These are phyloP conservation scores for Panicum hallii DNA, from an alignment of 202 grass and related monocot genomes.

Conservation along the genomic window DNA sequence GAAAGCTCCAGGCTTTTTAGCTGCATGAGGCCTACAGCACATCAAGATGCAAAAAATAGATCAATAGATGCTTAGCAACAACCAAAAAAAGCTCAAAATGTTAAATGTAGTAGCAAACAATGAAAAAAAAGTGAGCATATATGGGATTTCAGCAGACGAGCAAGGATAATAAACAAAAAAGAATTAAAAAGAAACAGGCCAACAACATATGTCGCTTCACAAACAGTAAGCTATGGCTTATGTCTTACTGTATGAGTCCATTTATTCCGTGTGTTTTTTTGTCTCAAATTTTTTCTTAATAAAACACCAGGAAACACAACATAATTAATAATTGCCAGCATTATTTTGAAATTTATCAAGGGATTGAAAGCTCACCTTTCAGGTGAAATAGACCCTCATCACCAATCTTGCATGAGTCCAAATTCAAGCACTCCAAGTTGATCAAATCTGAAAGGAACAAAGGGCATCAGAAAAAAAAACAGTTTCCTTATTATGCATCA, in stretches of 20 bases:
- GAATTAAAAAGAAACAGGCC: neutral
- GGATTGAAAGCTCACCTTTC: slow-evolving; percentile 62
- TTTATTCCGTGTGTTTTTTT: neutral
- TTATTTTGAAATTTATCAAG: neutral
- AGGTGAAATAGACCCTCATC: slow-evolving; percentile 75
- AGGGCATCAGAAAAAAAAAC: slow-evolving; percentile 24
- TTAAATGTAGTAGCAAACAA: neutral
- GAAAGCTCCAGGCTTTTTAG: slow-evolving; percentile 87
- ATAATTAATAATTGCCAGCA: neutral
- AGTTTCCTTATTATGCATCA: neutral
- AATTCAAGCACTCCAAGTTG: slow-evolving; percentile 89
- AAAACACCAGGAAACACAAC: neutral
- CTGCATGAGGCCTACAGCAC: slow-evolving; percentile 67
- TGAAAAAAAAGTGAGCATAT: neutral
- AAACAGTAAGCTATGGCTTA: slow-evolving; percentile 9
- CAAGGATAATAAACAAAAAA: neutral
- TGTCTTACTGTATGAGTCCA: neutral
- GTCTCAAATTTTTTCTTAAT: slow-evolving; percentile 20
- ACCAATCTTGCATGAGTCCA: slow-evolving; percentile 94
- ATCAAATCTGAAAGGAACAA: slow-evolving; percentile 69
- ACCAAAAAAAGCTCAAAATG: neutral
- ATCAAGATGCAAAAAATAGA: slow-evolving; percentile 38
- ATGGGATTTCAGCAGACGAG: neutral
- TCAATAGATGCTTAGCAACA: slow-evolving; percentile 31
- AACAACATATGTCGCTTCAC: slow-evolving; percentile 9